A percentile compares a stretch with the other conserved stretches of the same genome.
phyloP scores from a whole-genome alignment of 352 stramenopile species.

The Globisporangium yorkense region DNA sequence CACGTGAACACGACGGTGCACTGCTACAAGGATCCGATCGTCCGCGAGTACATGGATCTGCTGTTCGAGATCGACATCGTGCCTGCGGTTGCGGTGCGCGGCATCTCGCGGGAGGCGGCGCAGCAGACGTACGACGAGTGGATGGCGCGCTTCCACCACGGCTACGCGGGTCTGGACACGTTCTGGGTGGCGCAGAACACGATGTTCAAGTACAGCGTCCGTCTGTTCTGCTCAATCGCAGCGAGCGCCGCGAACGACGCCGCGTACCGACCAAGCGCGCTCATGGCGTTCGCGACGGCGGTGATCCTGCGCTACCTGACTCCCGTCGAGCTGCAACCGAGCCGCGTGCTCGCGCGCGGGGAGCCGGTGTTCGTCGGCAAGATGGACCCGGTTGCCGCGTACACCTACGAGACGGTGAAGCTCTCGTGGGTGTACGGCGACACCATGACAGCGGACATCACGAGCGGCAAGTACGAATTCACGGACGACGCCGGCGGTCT shows the following conservation, averaged over 20 bases:
- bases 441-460: conserved; percentile 33
- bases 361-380: neutral
- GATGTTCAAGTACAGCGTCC: conserved; percentile 36
- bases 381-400: neutral
- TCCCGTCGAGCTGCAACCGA: conserved; percentile 4
- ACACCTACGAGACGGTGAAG: conserved; percentile 11
- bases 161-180: conserved; percentile 86
- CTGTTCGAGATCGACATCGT: conserved; percentile 80
- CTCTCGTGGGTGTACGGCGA: conserved; percentile 30
- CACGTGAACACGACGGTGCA: conserved; percentile 30
- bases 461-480: conserved; percentile 50
- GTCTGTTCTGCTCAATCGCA: conserved; percentile 31
- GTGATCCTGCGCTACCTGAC: conserved; percentile 46
- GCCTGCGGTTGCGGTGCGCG: conserved; percentile 29
- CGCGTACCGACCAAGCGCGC: conserved; percentile 25
- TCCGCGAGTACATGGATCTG: conserved; percentile 76
- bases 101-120: conserved; percentile 24
- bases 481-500: conserved; percentile 27
- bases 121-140: conserved; percentile 75
- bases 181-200: conserved; percentile 93
- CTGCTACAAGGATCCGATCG: conserved; percentile 19
- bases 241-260: conserved; percentile 16
- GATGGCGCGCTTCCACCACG: conserved; percentile 78
- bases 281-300: conserved; percentile 48
- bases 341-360: neutral